These are phyloP conservation scores for Aspergillus proliferans DNA, from an alignment of 2,329 filamentous ascomycete genomes.

Conservation along the genomic window DNA sequence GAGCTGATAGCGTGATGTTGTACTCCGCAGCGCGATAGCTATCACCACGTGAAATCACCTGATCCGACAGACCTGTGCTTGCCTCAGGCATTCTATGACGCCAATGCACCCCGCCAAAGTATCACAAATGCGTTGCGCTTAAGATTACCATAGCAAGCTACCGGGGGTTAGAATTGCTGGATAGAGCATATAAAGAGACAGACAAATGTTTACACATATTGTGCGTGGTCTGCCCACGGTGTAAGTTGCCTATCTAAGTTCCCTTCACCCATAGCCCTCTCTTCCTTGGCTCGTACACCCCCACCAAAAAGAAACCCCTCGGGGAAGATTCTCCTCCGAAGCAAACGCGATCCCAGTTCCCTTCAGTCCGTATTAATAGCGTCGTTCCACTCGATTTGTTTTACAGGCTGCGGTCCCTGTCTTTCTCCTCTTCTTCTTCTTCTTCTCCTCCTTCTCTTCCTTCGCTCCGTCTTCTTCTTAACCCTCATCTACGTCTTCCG, in stretches of 20 bases:
- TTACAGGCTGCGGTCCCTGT: conserved; percentile 1
- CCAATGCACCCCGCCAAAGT: neutral
- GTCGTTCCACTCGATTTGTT: neutral
- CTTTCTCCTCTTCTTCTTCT: conserved; percentile 1
- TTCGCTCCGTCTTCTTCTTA: neutral
- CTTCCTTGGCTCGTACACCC: no score
- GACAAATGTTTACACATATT: neutral
- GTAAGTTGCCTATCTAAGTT: neutral
- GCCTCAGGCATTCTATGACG: neutral
- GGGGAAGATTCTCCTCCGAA: neutral
- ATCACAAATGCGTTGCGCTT: neutral
- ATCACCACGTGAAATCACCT: neutral
- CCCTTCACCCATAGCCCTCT: no score
- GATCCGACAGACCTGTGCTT: neutral
- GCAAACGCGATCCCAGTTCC: neutral
- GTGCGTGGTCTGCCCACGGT: neutral
- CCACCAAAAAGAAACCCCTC: no score
- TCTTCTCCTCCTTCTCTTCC: conserved; percentile 2
- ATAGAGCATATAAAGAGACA: neutral
- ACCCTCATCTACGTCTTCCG: conserved; percentile 1
- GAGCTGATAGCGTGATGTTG: neutral
- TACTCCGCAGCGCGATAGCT: neutral
- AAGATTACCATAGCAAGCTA: no score
- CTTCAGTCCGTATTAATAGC: neutral
- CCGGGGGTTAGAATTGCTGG: no score